Base-by-base conservation (phyloP, 2,329 filamentous ascomycete species). In the Exophiala phaeomuriformis region DNA sequence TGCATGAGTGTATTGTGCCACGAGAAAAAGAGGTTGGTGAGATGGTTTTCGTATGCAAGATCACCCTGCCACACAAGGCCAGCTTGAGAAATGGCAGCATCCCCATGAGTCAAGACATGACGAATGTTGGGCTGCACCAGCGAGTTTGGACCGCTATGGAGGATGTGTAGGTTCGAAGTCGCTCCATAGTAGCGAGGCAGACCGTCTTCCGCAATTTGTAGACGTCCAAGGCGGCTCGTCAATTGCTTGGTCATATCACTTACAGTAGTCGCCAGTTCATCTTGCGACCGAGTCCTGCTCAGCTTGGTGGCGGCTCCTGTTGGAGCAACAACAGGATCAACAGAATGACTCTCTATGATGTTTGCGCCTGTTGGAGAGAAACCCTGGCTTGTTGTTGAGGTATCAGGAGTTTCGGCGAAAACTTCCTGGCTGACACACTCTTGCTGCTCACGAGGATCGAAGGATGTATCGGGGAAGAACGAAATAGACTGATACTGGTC, bases 1-100 rank as follows among this genome's bases (percentile, higher is more conserved):
- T 74, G 71, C 43, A 72, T 71, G 40, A 69, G 70, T 4, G 73
- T 67, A 44, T 77, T 75, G 58, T 77, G 72, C 74, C 74, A 76
- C 1, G 72, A 69, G 51, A 77, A 77, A 51, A 72, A 76, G 0
- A 76, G 65, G 33, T 70, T 66, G 4, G 73, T 64, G 1, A 77
- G 66, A 60, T 76, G 74, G 30, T 71, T 66, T 50, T 75, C 73
- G 4, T 75, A 57, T 3, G 64, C 66, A 19, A 66, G 65, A 32
- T 72, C 69, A 10, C 75, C 69, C 3, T 66, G 51, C 56, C 73
- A 70, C 12, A 68, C 68, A 8, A 75, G 64, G 1, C 71, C 68
- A 12, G 72, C 66, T 42, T 73, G 67, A 40, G 71, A 70, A 19
- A 75, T 56, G 7, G 68, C 71, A 57, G 67, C 69, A 45, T 70